phyloP scores from a whole-genome alignment of 805 yeast species.

The Kluyveromyces siamensis region DNA sequence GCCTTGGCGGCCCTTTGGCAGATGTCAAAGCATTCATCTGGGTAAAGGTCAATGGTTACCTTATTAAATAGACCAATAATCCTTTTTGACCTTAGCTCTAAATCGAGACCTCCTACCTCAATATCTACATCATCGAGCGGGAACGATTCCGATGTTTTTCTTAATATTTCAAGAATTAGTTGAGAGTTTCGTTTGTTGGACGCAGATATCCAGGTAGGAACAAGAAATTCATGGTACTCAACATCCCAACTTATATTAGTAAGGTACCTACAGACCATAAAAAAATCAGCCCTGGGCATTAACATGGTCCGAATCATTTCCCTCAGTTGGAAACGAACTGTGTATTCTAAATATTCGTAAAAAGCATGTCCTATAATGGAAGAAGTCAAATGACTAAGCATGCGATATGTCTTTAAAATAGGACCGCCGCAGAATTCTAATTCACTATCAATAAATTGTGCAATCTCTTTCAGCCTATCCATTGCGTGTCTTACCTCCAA shows the following conservation, averaged over 20 bases:
- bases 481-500: neutral
- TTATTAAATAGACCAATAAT: neutral
- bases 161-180: neutral
- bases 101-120: neutral
- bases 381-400: neutral
- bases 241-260: neutral
- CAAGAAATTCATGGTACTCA: neutral
- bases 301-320: neutral
- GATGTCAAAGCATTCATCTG: neutral
- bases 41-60: neutral
- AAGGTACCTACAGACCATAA: neutral
- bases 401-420: neutral
- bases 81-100: neutral
- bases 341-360: neutral
- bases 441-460: neutral
- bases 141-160: neutral
- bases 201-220: neutral
- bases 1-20: neutral
- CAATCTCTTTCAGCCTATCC: neutral
- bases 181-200: neutral
- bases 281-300: neutral
- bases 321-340: neutral
- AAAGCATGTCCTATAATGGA: neutral
- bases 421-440: neutral
- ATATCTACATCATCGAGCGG: neutral